Base-by-base conservation (phyloP, 2,329 filamentous ascomycete species). In the Zasmidium angulare region DNA sequence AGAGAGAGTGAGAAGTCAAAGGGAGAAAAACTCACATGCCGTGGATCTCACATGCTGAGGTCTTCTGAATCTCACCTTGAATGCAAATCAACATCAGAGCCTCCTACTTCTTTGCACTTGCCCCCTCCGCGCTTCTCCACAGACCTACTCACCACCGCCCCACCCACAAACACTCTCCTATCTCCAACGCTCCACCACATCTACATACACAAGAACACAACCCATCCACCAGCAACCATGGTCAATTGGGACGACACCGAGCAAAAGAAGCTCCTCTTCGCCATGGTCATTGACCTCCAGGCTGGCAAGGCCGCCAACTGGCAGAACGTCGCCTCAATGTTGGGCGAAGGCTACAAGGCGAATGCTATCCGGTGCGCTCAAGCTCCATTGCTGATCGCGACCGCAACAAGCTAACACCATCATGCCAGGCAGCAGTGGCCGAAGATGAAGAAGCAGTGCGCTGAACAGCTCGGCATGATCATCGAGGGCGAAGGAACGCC, bases 191-290 rank as follows among this genome's bases (percentile, higher is more conserved):
- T 17, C 36, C 9, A 14, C 36, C 36, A 17, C 36, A 4, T 43
- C n/a, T 17, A 7, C 36, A 43, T 19, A 7, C 36, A 43, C 29
- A 36, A 36, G 4, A 17, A 43, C 36, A 43, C 11, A 7, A 19
- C 47, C 29, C 26, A 50, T 22, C 3, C 11, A 52, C 36, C 10
- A 43, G 48, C 46, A 23, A 59, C 1, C 22, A 59, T 59, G 56
- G 36, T 43, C 20, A 51, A 54, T 19, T 59, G 56, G 56, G 48
- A 54, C 36, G 56, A 59, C 47, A 17, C 56, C 10, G 26, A 26
- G 31, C 51, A 59, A 26, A 50, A 46, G 46, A 20, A 49, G 26
- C 31, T 59, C 24, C 31, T 59, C 17, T 46, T 59, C 47, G 50
- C 14, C 46, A 54, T 29, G 26, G 36, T 60, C 54, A 56, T 53